phyloP scores from a whole-genome alignment of 163 green algal species.

The Scenedesmus sp. region DNA sequence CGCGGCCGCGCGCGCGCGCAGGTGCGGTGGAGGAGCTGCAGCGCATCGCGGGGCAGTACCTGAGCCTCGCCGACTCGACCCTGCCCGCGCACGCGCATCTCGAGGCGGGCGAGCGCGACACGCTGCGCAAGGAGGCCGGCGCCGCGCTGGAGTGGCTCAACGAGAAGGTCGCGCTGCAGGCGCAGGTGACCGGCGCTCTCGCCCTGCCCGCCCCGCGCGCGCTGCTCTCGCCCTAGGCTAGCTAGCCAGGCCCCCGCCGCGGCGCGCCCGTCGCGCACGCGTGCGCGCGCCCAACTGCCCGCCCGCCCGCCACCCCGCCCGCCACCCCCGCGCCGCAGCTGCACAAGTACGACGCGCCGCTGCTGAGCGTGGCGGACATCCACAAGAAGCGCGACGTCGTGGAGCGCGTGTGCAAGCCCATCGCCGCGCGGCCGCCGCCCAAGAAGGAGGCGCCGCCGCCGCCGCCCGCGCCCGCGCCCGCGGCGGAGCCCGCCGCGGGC shows the following conservation, averaged over 20 bases:
- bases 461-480: slow-evolving; percentile 12
- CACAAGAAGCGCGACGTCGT: slow-evolving; percentile 78
- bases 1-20: neutral
- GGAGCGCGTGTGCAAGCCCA: slow-evolving; percentile 76
- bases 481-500: too few relatives aligned
- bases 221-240: neutral
- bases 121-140: slow-evolving; percentile 83
- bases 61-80: slow-evolving; percentile 57
- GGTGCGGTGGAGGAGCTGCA: slow-evolving; percentile 19
- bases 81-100: slow-evolving; percentile 84
- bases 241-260: too few relatives aligned
- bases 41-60: slow-evolving; percentile 58
- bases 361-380: slow-evolving; percentile 75
- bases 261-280: too few relatives aligned
- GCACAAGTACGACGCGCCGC: slow-evolving; percentile 73
- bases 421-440: slow-evolving; percentile 74
- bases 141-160: slow-evolving; percentile 86
- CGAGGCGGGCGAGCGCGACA: slow-evolving; percentile 67
- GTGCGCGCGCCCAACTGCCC: too few relatives aligned
- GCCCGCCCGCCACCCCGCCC: too few relatives aligned
- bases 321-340: slow-evolving; percentile 46
- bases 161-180: slow-evolving; percentile 60
- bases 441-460: slow-evolving; percentile 53
- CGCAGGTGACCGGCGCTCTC: slow-evolving; percentile 14
- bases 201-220: neutral